Evolutionary conservation across 768 basidiomycete species (phyloP).

Genomic region (Lactarius deliciosus): DNA sequence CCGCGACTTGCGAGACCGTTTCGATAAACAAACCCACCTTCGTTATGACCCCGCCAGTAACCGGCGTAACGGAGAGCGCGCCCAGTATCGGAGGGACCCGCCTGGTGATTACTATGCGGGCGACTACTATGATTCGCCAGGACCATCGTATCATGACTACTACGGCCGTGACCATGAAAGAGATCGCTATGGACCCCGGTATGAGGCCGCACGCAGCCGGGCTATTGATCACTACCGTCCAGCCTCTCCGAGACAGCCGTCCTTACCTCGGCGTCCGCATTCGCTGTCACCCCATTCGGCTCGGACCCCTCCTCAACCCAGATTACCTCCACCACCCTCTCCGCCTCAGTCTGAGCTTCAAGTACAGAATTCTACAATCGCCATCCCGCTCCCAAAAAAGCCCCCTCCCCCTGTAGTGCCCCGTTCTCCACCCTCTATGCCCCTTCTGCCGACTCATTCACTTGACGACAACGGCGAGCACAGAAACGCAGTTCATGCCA

Average conservation of each 20-base stretch:
- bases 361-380: conserved; percentile 38
- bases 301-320: conserved; percentile 29
- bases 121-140: conserved; percentile 21
- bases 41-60: conserved; percentile 19
- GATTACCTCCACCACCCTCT: conserved; percentile 30
- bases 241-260: conserved; percentile 30
- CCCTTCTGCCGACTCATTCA: conserved; percentile 17
- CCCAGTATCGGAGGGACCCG: conserved; percentile 22
- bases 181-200: conserved; percentile 23
- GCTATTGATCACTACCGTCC: conserved; percentile 28
- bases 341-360: conserved; percentile 30
- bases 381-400: conserved; percentile 27
- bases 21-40: conserved; percentile 5
- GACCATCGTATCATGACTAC: conserved; percentile 16
- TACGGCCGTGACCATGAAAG: conserved; percentile 24
- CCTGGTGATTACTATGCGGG: conserved; percentile 11
- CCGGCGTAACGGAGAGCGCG: conserved; percentile 22
- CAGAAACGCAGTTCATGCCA: conserved; percentile 2
- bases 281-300: conserved; percentile 30
- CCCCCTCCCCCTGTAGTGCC: conserved; percentile 1
- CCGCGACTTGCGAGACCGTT: conserved; percentile 14
- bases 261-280: conserved; percentile 24
- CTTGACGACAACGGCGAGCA: background rate
- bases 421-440: conserved; percentile 10
- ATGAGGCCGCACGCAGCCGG: conserved; percentile 16